Evolutionary conservation across 2,329 filamentous ascomycete species (phyloP).

Genomic region (Coccinonectria pachysandricola): DNA sequence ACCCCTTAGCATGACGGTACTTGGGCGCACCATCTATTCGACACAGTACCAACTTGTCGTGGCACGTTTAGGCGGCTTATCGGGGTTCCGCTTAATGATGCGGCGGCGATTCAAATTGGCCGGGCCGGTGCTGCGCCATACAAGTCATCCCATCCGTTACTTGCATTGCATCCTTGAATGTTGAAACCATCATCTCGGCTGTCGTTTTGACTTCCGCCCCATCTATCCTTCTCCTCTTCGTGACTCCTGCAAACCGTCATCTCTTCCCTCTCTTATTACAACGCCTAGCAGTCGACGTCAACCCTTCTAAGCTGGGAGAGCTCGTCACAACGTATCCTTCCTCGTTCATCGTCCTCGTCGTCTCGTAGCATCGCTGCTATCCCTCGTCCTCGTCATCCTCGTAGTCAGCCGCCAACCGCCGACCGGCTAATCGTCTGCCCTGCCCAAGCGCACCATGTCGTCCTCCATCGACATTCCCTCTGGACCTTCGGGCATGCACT

Average conservation of each 20-base stretch:
- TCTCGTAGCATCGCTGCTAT: conserved; percentile 8
- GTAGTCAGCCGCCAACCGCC: conserved; percentile 2
- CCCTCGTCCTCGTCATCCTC: conserved; percentile 10
- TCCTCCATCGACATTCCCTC: conserved; percentile 61
- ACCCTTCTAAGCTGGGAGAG: conserved; percentile 1
- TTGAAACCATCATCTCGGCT: conserved; percentile 12
- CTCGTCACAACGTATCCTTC: conserved; percentile 3
- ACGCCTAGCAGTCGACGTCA: conserved; percentile 2
- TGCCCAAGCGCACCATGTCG: conserved; percentile 46
- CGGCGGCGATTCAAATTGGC: conserved; percentile 22
- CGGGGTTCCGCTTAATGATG: conserved; percentile 19
- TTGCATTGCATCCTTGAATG: too few relatives aligned
- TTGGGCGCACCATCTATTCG: too few relatives aligned
- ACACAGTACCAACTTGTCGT: too few relatives aligned
- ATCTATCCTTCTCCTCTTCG: conserved; percentile 1
- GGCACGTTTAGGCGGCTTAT: conserved; percentile 15
- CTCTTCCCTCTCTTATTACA: conserved; percentile 2
- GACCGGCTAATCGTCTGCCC: too few relatives aligned
- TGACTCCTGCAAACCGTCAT: too few relatives aligned
- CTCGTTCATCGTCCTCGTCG: conserved; percentile 2
- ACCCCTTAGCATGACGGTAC: too few relatives aligned
- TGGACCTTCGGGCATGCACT: conserved; percentile 24
- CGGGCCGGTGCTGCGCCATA: too few relatives aligned
- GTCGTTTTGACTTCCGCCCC: conserved; percentile 5
- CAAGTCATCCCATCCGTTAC: conserved; percentile 17